Evolutionary conservation across 768 basidiomycete species (phyloP).

Genomic region (Boletus edulis): DNA sequence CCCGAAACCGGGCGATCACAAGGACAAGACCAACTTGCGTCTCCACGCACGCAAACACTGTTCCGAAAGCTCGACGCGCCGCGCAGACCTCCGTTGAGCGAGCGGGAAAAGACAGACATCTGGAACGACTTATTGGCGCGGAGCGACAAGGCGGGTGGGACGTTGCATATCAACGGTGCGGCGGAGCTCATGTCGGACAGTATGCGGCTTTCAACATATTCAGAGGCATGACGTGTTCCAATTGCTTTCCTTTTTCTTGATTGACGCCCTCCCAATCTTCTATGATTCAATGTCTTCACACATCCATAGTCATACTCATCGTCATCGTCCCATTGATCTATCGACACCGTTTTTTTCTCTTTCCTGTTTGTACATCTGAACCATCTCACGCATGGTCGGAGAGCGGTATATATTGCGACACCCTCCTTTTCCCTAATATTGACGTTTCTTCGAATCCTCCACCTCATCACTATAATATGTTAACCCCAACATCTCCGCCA

Average conservation of each 20-base stretch:
- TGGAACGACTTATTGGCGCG: slow-evolving; percentile 69
- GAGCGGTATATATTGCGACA: slow-evolving; percentile 10
- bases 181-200: slow-evolving; percentile 43
- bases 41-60: slow-evolving; percentile 27
- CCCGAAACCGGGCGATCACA: slow-evolving; percentile 2
- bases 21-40: slow-evolving; percentile 9
- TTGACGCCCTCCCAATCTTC: neutral
- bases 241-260: neutral
- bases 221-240: slow-evolving; percentile 12
- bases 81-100: slow-evolving; percentile 45
- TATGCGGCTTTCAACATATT: slow-evolving; percentile 36
- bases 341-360: neutral
- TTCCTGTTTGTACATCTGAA: slow-evolving; percentile 3
- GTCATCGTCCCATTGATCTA: neutral
- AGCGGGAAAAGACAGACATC: slow-evolving; percentile 67
- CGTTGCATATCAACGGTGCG: slow-evolving; percentile 50
- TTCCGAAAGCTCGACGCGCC: slow-evolving; percentile 48
- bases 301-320: neutral
- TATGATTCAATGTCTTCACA: neutral
- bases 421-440: neutral
- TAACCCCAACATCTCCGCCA: no score
- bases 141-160: slow-evolving; percentile 72
- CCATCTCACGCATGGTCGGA: slow-evolving; percentile 6
- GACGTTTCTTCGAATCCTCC: neutral
- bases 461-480: neutral